These are phyloP conservation scores for Myriosclerotinia curreyana DNA, from an alignment of 2,329 filamentous ascomycete species.

Conservation along the genomic window DNA sequence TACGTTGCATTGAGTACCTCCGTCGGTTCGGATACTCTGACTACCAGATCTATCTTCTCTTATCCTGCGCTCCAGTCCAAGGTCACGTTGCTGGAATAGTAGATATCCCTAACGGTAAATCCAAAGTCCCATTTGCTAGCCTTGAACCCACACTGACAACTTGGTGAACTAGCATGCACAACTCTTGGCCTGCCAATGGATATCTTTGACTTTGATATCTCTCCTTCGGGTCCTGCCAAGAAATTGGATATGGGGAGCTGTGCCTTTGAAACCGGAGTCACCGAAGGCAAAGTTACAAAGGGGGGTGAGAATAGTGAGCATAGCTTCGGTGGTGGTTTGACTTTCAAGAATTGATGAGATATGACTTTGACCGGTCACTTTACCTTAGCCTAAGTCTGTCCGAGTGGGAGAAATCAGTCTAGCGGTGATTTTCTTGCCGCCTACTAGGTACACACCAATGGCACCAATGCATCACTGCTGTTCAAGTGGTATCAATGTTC, in stretches of 20 bases:
- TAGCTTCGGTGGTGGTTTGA: constrained; percentile 52
- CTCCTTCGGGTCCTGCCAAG: constrained; percentile 56
- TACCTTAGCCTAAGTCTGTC: neutral
- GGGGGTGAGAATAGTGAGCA: constrained; percentile 49
- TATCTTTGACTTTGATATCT: constrained; percentile 92
- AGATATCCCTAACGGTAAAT: constrained; percentile 69
- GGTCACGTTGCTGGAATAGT: constrained; percentile 88
- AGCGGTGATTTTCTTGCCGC: neutral
- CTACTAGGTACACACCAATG: neutral
- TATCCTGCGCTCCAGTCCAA: constrained; percentile 83
- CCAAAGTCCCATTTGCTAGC: neutral
- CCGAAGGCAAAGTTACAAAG: constrained; percentile 45
- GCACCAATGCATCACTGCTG: neutral
- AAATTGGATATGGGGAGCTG: constrained; percentile 69
- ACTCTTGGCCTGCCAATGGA: constrained; percentile 87
- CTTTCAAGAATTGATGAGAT: constrained; percentile 42
- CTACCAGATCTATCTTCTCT: constrained; percentile 80
- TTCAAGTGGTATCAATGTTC: neutral
- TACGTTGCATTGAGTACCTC: constrained; percentile 76
- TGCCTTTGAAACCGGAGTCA: constrained; percentile 56
- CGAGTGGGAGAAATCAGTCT: neutral
- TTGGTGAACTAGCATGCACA: constrained; percentile 60
- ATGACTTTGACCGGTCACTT: neutral
- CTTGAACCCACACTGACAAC: constrained; percentile 13
- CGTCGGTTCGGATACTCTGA: constrained; percentile 66